Evolutionary conservation across 176 grass and related monocot species (phyloP).

Genomic region (Elaeis guineensis): DNA sequence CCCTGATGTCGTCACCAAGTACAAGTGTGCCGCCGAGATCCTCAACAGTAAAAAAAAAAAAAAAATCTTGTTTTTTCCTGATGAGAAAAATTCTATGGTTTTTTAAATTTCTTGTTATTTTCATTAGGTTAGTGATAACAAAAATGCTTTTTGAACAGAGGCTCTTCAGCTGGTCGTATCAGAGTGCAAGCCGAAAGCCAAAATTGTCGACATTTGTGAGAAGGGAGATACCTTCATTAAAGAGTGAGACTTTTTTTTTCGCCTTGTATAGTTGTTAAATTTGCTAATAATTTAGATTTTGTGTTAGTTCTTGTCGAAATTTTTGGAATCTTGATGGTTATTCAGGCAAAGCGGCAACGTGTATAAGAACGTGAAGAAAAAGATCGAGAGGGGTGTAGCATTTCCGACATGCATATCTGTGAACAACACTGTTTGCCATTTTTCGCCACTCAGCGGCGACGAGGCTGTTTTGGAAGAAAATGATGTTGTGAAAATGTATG

Average conservation of each 20-base stretch:
- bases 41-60: constrained; percentile 61
- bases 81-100: neutral
- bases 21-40: constrained; percentile 89
- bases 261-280: constrained; percentile 2
- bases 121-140: neutral
- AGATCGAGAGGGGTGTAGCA: constrained; percentile 94
- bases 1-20: constrained; percentile 91
- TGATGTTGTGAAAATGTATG: constrained; percentile 97
- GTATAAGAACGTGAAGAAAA: constrained; percentile 93
- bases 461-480: constrained; percentile 77
- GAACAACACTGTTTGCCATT: constrained; percentile 91
- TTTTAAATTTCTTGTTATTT: neutral
- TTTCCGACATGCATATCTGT: constrained; percentile 94
- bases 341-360: constrained; percentile 79
- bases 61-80: constrained; percentile 6
- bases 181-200: constrained; percentile 85
- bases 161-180: constrained; percentile 71
- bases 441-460: constrained; percentile 79
- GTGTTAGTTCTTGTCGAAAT: neutral
- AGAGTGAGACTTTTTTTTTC: constrained; percentile 40
- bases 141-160: constrained; percentile 29
- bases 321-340: neutral
- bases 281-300: constrained; percentile 19
- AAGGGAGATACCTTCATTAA: constrained; percentile 79
- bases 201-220: constrained; percentile 90